phyloP scores from a whole-genome alignment of 768 basidiomycete genomes.

The Boletellus ananas region DNA sequence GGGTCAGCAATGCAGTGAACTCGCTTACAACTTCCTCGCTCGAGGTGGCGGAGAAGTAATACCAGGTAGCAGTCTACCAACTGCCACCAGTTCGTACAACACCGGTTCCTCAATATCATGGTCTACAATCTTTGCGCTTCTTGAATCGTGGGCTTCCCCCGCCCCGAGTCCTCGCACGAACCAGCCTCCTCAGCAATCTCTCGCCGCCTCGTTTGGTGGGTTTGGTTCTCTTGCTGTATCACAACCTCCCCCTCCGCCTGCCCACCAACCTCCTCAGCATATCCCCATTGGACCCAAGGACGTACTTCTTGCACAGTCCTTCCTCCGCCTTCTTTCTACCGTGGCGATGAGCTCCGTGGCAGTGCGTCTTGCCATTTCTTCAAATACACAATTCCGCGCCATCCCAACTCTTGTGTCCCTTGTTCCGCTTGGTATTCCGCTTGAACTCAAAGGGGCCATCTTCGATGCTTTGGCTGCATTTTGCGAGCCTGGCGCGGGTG shows the following conservation, averaged over 20 bases:
- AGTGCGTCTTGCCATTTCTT: conserved; percentile 73
- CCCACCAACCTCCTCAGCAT: conserved; percentile 41
- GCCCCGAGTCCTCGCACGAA: conserved; percentile 44
- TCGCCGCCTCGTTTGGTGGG: conserved; percentile 28
- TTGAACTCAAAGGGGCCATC: conserved; percentile 86
- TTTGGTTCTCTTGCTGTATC: conserved; percentile 29
- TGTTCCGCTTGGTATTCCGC: conserved; percentile 74
- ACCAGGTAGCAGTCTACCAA: conserved; percentile 51
- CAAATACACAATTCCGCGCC: conserved; percentile 75
- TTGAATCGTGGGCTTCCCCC: conserved; percentile 72
- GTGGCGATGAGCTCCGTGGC: conserved; percentile 73
- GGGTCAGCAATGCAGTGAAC: conserved; percentile 80
- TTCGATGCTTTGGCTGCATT: conserved; percentile 81
- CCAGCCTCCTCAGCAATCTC: conserved; percentile 42
- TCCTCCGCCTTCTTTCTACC: conserved; percentile 73
- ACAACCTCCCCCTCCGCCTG: conserved; percentile 28
- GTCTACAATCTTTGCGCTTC: conserved; percentile 66
- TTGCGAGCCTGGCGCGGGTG: conserved; percentile 74
- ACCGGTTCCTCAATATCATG: conserved; percentile 68
- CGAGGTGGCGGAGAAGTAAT: conserved; percentile 69
- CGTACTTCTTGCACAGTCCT: conserved; percentile 72
- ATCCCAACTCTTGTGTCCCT: conserved; percentile 77
- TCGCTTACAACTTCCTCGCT: conserved; percentile 86
- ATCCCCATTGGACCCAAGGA: conserved; percentile 62
- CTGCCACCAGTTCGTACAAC: conserved; percentile 33